Percentiles rank a stretch among this genome's conserved stretches.
phyloP scores from a whole-genome alignment of 768 basidiomycete genomes.

The Sporobolomyces pararoseus region DNA sequence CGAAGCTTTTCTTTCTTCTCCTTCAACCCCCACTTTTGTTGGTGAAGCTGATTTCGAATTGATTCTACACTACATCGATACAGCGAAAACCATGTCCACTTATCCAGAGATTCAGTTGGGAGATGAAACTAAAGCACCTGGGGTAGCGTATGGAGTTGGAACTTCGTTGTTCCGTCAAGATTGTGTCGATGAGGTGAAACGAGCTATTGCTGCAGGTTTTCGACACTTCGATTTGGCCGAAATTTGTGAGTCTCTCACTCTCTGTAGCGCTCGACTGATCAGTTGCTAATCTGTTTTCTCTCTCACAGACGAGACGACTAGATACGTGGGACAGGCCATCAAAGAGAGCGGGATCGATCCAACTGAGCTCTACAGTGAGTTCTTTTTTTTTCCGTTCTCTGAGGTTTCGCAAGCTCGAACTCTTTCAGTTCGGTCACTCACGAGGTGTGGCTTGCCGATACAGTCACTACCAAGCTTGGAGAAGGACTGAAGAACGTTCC shows the following conservation, averaged over 20 bases:
- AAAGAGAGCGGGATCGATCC: constrained; percentile 43
- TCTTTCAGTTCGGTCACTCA: no score
- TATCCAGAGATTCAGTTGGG: neutral
- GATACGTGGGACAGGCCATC: constrained; percentile 47
- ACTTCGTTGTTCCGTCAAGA: constrained; percentile 4
- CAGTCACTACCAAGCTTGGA: constrained; percentile 39
- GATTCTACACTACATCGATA: neutral
- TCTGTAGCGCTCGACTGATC: no score
- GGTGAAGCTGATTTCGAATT: no score
- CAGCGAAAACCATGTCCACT: constrained; percentile 15
- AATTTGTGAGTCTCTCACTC: no score
- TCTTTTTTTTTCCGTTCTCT: neutral
- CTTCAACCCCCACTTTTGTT: neutral
- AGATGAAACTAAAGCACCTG: constrained; percentile 8
- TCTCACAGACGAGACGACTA: constrained; percentile 47
- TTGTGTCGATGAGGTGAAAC: constrained; percentile 20
- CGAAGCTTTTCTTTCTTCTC: no score
- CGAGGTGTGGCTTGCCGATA: no score
- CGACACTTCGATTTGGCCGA: constrained; percentile 46
- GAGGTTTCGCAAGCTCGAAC: no score
- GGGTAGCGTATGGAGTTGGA: constrained; percentile 22
- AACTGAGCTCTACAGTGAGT: constrained; percentile 53
- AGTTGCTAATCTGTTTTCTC: no score
- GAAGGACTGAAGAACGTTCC: constrained; percentile 49
- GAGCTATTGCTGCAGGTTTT: constrained; percentile 46